Base-by-base conservation (phyloP, 140 eudicot species). In the Flaveria floridana region DNA sequence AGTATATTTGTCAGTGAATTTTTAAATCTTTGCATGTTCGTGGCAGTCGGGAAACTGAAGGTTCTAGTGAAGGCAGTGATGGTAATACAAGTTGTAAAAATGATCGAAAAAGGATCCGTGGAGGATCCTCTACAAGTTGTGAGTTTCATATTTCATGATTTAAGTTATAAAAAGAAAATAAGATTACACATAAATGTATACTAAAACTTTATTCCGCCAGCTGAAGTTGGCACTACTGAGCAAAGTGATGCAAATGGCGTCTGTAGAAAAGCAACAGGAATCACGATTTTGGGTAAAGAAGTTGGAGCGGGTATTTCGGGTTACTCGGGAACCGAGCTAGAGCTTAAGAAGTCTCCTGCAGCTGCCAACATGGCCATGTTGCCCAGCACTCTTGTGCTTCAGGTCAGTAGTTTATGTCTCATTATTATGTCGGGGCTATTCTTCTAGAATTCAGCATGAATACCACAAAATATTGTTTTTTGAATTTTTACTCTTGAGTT, bases 11-110 rank as follows among this genome's bases (percentile, higher is more conserved):
- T 25, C 21, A 51, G 58, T 65, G 34, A 41, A 16, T 7, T 7
- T 41, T 55, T 73, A 30, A 30, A 6, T 14, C 62, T 9, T 57
- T 19, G 58, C 10, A 57, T 74, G 71, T 80, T 74, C 15, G 50
- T 62, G n/a, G 70, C 89, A 92, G 97, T 73, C 84, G 81, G 79
- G 96, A 89, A 81, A 89, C 90, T 56, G 95, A 84, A 79, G 95
- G 90, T 73, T 87, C 96, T 34, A 89, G 98, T 75, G 90, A 88
- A 74, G 89, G 96, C 85, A 87, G 98, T 80, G 85, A 86, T 82
- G 87, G 84, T 41, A 87, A 80, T 78, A 84, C 93, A 20, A 23
- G 80, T 76, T 86, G 96, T 89, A 80, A 77, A 48, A 73, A 72
- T 70, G 79, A 80, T 10, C 74, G 77, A 81, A 92, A 92, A 78